Percentiles rank a stretch among this genome's conserved stretches.
These are phyloP conservation scores for Pugionium dolabratum DNA, from an alignment of 345 rosid species.

Conservation along the genomic window DNA sequence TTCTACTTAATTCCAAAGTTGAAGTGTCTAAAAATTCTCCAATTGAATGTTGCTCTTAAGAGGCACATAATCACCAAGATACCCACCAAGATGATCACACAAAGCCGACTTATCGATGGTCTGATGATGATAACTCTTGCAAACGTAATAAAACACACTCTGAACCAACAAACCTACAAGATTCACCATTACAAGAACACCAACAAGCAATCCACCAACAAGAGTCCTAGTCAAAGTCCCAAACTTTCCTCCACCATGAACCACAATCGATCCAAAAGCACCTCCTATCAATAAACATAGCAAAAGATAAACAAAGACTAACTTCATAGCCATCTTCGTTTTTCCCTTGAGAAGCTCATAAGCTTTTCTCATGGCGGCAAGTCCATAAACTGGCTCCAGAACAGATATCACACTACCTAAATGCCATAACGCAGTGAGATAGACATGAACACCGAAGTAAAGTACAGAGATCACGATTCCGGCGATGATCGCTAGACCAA, in stretches of 20 bases:
- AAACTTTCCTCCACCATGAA: slow-evolving; percentile 71
- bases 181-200: slow-evolving; percentile 85
- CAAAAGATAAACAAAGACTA: slow-evolving; percentile 68
- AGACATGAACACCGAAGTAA: slow-evolving; percentile 76
- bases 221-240: slow-evolving; percentile 65
- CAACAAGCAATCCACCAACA: slow-evolving; percentile 83
- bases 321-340: slow-evolving; percentile 53
- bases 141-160: slow-evolving; percentile 91
- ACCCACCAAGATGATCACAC: slow-evolving; percentile 92
- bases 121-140: slow-evolving; percentile 93
- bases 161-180: slow-evolving; percentile 84
- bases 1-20: neutral
- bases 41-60: slow-evolving; percentile 89
- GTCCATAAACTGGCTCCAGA: slow-evolving; percentile 81
- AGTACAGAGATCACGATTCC: slow-evolving; percentile 51
- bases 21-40: slow-evolving; percentile 66
- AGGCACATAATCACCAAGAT: slow-evolving; percentile 95
- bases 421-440: slow-evolving; percentile 90
- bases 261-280: slow-evolving; percentile 62
- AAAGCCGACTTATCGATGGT: slow-evolving; percentile 78
- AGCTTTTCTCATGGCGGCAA: slow-evolving; percentile 87
- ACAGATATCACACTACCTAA: slow-evolving; percentile 94
- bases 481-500: slow-evolving; percentile 48
- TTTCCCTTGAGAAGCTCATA: slow-evolving; percentile 78
- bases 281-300: slow-evolving; percentile 52